These are phyloP conservation scores for Parathielavia appendiculata DNA, from an alignment of 495 filamentous ascomycete species.

Conservation along the genomic window DNA sequence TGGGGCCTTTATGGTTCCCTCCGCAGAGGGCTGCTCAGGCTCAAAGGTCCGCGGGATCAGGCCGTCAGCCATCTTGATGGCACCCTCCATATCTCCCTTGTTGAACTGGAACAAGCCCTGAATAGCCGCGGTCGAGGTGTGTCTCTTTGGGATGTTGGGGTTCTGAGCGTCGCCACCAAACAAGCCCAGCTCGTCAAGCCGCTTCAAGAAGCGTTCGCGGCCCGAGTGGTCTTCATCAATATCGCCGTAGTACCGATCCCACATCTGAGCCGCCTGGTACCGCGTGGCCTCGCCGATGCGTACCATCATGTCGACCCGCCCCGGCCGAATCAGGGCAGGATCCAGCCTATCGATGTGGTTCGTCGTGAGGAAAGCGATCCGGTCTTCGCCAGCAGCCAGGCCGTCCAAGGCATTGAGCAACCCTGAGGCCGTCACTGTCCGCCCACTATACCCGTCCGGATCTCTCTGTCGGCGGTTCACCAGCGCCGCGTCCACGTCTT, in stretches of 20 bases:
- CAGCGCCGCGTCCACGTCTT: conserved; percentile 95
- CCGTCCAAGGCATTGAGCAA: conserved; percentile 91
- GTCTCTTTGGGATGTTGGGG: conserved; percentile 41
- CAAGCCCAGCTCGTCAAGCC: conserved; percentile 46
- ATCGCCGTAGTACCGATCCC: conserved; percentile 91
- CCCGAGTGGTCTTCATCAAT: conserved; percentile 58
- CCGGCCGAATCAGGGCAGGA: conserved; percentile 81
- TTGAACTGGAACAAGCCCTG: conserved; percentile 94
- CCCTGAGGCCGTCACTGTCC: conserved; percentile 92
- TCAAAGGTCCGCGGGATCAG: conserved; percentile 53
- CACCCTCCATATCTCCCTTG: conserved; percentile 82
- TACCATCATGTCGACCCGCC: conserved; percentile 89
- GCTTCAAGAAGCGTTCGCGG: conserved; percentile 49
- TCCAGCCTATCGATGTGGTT: conserved; percentile 90
- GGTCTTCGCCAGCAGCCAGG: conserved; percentile 89
- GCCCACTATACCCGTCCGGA: conserved; percentile 79
- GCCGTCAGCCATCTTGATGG: conserved; percentile 70
- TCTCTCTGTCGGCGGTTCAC: conserved; percentile 71
- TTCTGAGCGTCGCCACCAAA: conserved; percentile 38
- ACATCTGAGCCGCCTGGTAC: conserved; percentile 80
- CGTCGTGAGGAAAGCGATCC: conserved; percentile 90
- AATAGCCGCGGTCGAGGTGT: conserved; percentile 78
- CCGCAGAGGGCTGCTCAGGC: conserved; percentile 30
- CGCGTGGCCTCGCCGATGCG: conserved; percentile 80
- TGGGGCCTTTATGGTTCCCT: conserved; percentile 30